These are phyloP conservation scores for Fusarium bactridioides DNA, from an alignment of 2,329 filamentous ascomycete genomes.

Conservation along the genomic window DNA sequence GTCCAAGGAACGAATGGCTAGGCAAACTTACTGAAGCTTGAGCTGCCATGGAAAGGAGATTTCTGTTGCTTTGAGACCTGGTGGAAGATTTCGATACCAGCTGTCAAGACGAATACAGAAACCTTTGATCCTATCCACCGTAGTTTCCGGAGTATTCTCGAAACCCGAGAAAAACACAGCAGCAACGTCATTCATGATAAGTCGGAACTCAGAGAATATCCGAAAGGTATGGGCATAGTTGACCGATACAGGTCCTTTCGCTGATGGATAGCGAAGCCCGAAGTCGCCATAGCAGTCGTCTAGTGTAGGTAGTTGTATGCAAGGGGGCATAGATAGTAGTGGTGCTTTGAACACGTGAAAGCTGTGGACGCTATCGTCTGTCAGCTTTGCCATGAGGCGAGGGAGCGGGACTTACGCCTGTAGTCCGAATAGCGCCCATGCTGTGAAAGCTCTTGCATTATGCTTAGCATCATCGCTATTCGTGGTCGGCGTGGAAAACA, in stretches of 20 bases:
- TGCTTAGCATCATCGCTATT: background rate
- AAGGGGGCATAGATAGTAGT: background rate
- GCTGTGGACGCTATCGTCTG: background rate
- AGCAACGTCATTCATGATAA: background rate
- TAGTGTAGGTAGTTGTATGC: background rate
- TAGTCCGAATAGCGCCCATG: background rate
- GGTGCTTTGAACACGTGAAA: background rate
- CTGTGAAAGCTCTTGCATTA: background rate
- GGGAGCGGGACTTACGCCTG: background rate
- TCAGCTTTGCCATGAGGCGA: rapidly evolving
- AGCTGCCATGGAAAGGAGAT: background rate
- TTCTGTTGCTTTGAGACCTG: background rate
- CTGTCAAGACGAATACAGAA: background rate
- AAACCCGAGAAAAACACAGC: background rate
- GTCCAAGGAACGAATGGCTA: no score
- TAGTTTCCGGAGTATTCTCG: rapidly evolving
- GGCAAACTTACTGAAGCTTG: background rate
- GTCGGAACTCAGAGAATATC: background rate
- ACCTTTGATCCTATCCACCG: rapidly evolving
- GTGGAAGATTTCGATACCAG: background rate
- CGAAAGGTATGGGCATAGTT: background rate
- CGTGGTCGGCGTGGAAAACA: background rate
- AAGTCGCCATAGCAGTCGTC: background rate
- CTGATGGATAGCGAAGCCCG: background rate
- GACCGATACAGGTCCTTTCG: background rate